These are phyloP conservation scores for Verticillium alfalfae DNA, from an alignment of 2,329 filamentous ascomycete species.

Conservation along the genomic window DNA sequence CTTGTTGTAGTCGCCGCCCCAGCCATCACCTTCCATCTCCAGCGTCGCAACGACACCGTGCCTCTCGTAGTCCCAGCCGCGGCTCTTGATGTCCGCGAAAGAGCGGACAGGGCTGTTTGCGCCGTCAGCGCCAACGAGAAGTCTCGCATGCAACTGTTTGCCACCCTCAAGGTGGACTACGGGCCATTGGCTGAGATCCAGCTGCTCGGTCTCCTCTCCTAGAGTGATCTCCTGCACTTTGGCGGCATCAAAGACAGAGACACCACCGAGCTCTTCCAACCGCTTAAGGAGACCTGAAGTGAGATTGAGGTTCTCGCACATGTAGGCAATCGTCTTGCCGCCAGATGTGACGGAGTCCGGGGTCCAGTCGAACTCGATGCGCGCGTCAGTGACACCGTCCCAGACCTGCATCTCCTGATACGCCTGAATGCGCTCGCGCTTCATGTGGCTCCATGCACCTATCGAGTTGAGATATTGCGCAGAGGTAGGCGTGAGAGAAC, in stretches of 20 bases:
- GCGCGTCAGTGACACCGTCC: conserved; percentile 85
- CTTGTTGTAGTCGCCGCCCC: conserved; percentile 50
- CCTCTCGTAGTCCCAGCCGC: conserved; percentile 89
- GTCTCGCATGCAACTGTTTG: conserved; percentile 66
- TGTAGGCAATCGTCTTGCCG: conserved; percentile 76
- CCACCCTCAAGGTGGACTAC: conserved; percentile 68
- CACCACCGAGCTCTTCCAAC: conserved; percentile 62
- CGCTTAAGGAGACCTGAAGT: conserved; percentile 70
- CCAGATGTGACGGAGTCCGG: conserved; percentile 35
- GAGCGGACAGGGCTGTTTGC: conserved; percentile 88
- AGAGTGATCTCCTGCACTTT: conserved; percentile 75
- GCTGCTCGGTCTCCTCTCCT: conserved; percentile 60
- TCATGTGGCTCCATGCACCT: conserved; percentile 78
- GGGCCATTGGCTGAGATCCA: conserved; percentile 84
- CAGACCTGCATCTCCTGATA: conserved; percentile 98
- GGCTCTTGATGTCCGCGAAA: conserved; percentile 79
- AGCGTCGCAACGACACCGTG: conserved; percentile 91
- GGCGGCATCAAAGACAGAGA: conserved; percentile 69
- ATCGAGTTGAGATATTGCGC: conserved; percentile 77
- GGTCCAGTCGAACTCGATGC: conserved; percentile 82
- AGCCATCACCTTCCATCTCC: conserved; percentile 58
- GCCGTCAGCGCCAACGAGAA: conserved; percentile 89
- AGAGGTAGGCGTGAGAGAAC: conserved; percentile 85
- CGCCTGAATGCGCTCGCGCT: conserved; percentile 67
- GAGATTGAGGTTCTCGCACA: conserved; percentile 92